Evolutionary conservation across 1,139 yeast genomes (phyloP).

Genomic region (Meyerozyma athensensis): DNA sequence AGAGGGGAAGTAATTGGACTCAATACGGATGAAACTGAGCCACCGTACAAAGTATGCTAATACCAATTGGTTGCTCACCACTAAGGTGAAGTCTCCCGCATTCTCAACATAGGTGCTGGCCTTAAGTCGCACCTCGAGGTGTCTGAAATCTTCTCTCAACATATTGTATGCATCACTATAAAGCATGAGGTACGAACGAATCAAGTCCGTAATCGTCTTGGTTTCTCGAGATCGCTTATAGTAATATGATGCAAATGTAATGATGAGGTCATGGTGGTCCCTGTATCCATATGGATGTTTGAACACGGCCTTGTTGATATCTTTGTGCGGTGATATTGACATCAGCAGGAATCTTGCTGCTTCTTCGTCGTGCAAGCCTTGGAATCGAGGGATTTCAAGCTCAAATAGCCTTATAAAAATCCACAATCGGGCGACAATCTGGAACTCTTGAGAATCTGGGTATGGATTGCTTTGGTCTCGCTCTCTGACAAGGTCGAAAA

Average conservation of each 20-base stretch:
- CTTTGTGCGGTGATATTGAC: constrained; percentile 24
- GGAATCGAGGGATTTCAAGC: constrained; percentile 28
- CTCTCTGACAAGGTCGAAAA: not conserved
- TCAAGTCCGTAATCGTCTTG: constrained; percentile 15
- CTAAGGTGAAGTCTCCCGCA: constrained; percentile 13
- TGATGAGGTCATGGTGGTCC: constrained; percentile 13
- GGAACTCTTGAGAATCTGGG: constrained; percentile 16
- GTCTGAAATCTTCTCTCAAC: constrained; percentile 6
- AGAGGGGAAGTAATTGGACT: constrained; percentile 29
- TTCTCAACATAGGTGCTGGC: constrained; percentile 3
- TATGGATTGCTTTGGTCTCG: constrained; percentile 6
- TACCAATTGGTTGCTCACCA: constrained; percentile 19
- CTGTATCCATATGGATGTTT: constrained; percentile 13
- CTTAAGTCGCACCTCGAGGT: constrained; percentile 7
- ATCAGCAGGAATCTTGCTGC: constrained; percentile 25
- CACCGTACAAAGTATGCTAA: constrained; percentile 22
- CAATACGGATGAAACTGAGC: constrained; percentile 29
- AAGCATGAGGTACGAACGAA: constrained; percentile 18
- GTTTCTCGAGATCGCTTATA: constrained; percentile 19
- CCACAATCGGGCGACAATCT: constrained; percentile 24
- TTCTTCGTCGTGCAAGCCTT: constrained; percentile 26
- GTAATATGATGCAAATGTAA: constrained; percentile 22
- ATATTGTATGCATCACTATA: constrained; percentile 16
- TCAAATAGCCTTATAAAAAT: constrained; percentile 26
- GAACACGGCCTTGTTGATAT: constrained; percentile 14